Percentiles rank a stretch among this genome's conserved stretches.
Conservation (phyloP, 2,329 filamentous ascomycete species). For the Endoconidiophora laricicola region DNA sequence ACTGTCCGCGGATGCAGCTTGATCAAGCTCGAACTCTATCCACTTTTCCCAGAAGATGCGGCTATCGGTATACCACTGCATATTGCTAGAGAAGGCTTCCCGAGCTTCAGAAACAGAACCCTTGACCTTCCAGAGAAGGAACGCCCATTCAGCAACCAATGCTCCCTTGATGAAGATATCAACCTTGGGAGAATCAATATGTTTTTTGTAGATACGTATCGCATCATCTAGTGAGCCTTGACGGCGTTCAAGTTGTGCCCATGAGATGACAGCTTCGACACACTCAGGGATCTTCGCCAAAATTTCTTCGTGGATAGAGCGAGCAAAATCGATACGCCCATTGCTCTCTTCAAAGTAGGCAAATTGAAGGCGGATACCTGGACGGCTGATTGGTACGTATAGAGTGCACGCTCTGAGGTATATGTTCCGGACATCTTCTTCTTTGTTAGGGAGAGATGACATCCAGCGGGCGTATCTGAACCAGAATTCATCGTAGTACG, state of each 20-base stretch:
- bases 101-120: slow-evolving; percentile 67
- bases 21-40: slow-evolving; percentile 74
- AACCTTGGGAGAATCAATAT: slow-evolving; percentile 56
- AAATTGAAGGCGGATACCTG: slow-evolving; percentile 73
- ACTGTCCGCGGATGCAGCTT: slow-evolving; percentile 49
- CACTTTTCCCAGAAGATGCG: slow-evolving; percentile 80
- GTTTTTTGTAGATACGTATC: slow-evolving; percentile 63
- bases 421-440: slow-evolving; percentile 81
- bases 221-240: slow-evolving; percentile 72
- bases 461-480: slow-evolving; percentile 95
- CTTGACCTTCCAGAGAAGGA: slow-evolving; percentile 74
- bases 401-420: slow-evolving; percentile 74
- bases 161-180: slow-evolving; percentile 72
- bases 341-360: slow-evolving; percentile 87
- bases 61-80: slow-evolving; percentile 72
- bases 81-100: slow-evolving; percentile 65
- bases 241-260: slow-evolving; percentile 73
- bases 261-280: slow-evolving; percentile 72
- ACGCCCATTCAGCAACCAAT: slow-evolving; percentile 76
- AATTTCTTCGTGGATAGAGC: slow-evolving; percentile 71
- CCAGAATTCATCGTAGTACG: slow-evolving; percentile 96
- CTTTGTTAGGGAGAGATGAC: slow-evolving; percentile 59
- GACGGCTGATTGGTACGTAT: slow-evolving; percentile 73
- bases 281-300: slow-evolving; percentile 62
- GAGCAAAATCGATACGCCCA: slow-evolving; percentile 58